Base-by-base conservation (phyloP, 1,284 basidiomycete species). In the Sanghuangporus sanghuang region DNA sequence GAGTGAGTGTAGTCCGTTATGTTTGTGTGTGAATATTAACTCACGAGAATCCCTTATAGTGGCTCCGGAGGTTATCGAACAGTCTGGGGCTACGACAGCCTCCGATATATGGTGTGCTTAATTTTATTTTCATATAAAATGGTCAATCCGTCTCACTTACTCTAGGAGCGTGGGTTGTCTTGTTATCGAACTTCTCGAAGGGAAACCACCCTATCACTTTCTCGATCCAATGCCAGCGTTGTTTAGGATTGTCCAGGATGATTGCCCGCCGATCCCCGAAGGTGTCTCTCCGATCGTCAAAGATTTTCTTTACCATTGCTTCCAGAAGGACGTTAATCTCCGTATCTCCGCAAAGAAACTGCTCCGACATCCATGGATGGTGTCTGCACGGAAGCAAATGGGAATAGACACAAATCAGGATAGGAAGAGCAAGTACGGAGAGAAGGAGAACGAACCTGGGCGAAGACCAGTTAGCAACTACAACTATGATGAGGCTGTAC, bases 31-130 rank as follows among this genome's bases (percentile, higher is more conserved):
- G 14, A 36, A 12, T 3, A 36, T 18, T 6, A 2, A n/a, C 53
- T 54, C 11, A 54, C 18, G 36, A 54, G 27, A 35, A 48, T 64
- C 66, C 67, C 39, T 66, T 63, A 60, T 71, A 89, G 91, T 98
- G 96, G 96, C 96, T 16, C 96, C 96, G 2, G 96, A 98, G 75
- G 93, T 98, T 46, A 97, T 98, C 64, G 95, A 97, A 71, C 96
- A 98, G 75, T 92, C 90, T 44, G 96, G 96, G 46, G 96, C 96
- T 36, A 96, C 94, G 0, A 97, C 96, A 0, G 92, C 96, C 16
- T 97, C 95, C 46, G 96, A 99, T 76, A 95, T 98, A 57, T 99
- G 96, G 93, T 92, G 73, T 58, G 79, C 73, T 2, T 27, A 18
- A 16, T 54, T 54, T 23, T n/a, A 56, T 38, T 54, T 23, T n/a